Evolutionary conservation across 2,329 filamentous ascomycete genomes (phyloP).

Genomic region (Keithomyces neogunnii): DNA sequence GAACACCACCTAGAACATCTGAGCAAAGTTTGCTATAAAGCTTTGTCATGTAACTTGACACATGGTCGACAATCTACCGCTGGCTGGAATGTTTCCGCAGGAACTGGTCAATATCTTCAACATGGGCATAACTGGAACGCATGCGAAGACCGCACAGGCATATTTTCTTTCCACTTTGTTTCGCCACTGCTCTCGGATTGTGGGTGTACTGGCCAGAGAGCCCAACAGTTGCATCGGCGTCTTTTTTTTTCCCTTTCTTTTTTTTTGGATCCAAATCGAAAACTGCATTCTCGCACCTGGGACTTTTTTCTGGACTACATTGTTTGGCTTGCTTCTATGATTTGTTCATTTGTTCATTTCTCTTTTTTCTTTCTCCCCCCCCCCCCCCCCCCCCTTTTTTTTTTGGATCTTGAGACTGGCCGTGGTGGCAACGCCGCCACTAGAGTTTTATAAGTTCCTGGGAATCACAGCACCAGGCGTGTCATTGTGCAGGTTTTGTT

Average conservation of each 20-base stretch:
- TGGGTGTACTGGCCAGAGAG: not conserved
- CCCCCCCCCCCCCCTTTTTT: not conserved
- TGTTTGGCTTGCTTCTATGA: no score
- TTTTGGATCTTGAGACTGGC: not conserved
- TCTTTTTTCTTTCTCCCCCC: no score
- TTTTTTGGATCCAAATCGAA: not conserved
- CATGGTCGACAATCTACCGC: no score
- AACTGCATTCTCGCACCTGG: no score
- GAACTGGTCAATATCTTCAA: not conserved
- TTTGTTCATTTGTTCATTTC: no score
- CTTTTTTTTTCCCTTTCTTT: not conserved
- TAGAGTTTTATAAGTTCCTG: not conserved
- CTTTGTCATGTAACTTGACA: not conserved
- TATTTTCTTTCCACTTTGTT: not conserved
- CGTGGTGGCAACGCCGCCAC: conserved; percentile 5
- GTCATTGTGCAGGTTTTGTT: not conserved
- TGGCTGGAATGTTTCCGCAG: no score
- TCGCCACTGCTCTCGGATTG: not conserved
- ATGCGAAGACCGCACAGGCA: not conserved
- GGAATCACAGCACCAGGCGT: conserved; percentile 9
- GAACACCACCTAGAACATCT: conserved; percentile 5
- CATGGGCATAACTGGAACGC: not conserved
- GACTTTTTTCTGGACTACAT: no score
- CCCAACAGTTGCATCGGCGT: not conserved
- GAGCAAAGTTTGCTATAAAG: not conserved